These are phyloP conservation scores for Sophora flavescens DNA, from an alignment of 306 rosid genomes.

Conservation along the genomic window DNA sequence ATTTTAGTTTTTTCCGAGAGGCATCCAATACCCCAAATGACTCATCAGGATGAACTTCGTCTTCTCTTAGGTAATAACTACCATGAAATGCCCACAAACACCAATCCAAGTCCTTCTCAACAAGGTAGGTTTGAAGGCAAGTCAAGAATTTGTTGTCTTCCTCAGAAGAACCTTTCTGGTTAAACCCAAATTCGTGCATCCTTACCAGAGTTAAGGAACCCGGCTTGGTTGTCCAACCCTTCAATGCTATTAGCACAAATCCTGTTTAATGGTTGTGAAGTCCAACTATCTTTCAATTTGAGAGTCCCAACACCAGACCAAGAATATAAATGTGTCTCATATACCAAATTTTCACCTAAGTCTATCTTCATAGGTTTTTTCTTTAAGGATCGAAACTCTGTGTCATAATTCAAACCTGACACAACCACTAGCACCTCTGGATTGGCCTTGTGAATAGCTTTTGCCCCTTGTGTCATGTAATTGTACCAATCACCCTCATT, in stretches of 20 bases:
- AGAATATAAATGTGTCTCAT: slow-evolving; percentile 50
- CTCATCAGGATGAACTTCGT: slow-evolving; percentile 45
- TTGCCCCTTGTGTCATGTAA: slow-evolving; percentile 45
- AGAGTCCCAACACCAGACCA: slow-evolving; percentile 43
- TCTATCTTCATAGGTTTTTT: slow-evolving; percentile 14
- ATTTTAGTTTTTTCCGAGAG: slow-evolving; percentile 47
- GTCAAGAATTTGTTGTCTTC: slow-evolving; percentile 59
- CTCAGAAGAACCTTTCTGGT: slow-evolving; percentile 37
- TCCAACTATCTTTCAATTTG: slow-evolving; percentile 39
- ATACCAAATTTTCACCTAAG: slow-evolving; percentile 45
- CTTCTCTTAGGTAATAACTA: slow-evolving; percentile 54
- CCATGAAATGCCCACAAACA: slow-evolving; percentile 70
- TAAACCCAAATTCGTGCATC: slow-evolving; percentile 60
- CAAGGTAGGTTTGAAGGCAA: slow-evolving; percentile 65
- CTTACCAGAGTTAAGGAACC: slow-evolving; percentile 50
- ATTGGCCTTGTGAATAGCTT: slow-evolving; percentile 40
- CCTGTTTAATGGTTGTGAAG: slow-evolving; percentile 57
- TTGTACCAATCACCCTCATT: slow-evolving; percentile 47
- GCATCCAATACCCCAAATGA: slow-evolving; percentile 59
- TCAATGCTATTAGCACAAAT: slow-evolving; percentile 47
- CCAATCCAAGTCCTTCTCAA: slow-evolving; percentile 65
- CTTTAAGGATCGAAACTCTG: slow-evolving; percentile 47
- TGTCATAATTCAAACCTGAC: slow-evolving; percentile 53
- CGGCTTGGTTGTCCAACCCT: slow-evolving; percentile 52
- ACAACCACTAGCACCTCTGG: slow-evolving; percentile 47